These are phyloP conservation scores for Fraxinus sp. DNA, from an alignment of 305 asterid species.

Conservation along the genomic window DNA sequence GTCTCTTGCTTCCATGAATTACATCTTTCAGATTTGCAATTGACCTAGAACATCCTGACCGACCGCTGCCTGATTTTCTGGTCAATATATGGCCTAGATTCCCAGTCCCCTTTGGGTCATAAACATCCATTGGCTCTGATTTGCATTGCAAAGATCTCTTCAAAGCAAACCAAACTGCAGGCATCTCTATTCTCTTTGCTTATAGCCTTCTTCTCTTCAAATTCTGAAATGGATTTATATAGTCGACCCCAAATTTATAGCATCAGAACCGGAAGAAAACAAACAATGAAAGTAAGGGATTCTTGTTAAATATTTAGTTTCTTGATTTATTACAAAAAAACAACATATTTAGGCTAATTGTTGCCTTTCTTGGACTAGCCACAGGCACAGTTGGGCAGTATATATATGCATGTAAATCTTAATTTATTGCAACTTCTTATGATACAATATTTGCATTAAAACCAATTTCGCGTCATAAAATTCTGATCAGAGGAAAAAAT, in stretches of 20 bases:
- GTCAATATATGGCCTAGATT: constrained; percentile 45
- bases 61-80: constrained; percentile 46
- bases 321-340: constrained; percentile 23
- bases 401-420: constrained; percentile 17
- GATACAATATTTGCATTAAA: constrained; percentile 32
- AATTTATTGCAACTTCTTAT: constrained; percentile 27
- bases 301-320: constrained; percentile 15
- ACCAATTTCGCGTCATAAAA: constrained; percentile 5
- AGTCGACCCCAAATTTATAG: not conserved
- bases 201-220: not conserved
- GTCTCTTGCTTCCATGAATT: constrained; percentile 83
- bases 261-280: not conserved
- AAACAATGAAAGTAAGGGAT: not conserved
- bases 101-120: constrained; percentile 41
- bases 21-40: constrained; percentile 68
- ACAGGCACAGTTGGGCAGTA: not conserved
- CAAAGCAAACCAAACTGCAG: constrained; percentile 76
- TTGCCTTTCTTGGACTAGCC: constrained; percentile 31
- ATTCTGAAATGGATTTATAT: not conserved
- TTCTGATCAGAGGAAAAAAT: not conserved
- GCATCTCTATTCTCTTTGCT: constrained; percentile 40
- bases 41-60: constrained; percentile 74
- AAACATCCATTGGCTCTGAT: constrained; percentile 52
- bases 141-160: constrained; percentile 77
- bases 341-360: not conserved